phyloP scores from a whole-genome alignment of 495 filamentous ascomycete genomes.

The Podospora bellae-mahoneyi region DNA sequence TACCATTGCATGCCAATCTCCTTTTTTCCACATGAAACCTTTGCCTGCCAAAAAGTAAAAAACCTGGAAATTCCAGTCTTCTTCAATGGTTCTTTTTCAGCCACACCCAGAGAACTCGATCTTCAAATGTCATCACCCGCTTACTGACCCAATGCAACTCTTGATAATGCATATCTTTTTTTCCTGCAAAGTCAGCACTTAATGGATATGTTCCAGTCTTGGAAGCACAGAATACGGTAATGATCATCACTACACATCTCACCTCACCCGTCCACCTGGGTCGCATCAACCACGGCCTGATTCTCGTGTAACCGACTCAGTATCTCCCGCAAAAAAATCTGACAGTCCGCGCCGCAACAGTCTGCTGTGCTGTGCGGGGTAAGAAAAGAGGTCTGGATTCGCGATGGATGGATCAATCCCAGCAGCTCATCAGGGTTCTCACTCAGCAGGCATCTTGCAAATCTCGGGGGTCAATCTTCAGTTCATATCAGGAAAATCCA shows the following conservation, averaged over 20 bases:
- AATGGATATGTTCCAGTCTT: background rate
- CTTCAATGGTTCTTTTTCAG: background rate
- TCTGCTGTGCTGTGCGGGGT: background rate
- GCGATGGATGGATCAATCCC: background rate
- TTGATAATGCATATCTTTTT: background rate
- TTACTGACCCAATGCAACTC: no score
- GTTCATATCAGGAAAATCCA: background rate
- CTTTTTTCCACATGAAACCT: background rate
- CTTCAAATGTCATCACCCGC: background rate
- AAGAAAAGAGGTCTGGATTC: background rate
- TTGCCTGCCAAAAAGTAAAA: background rate
- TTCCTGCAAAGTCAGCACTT: background rate
- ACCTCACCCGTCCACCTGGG: background rate
- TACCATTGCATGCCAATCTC: background rate
- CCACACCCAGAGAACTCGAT: background rate
- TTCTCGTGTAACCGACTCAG: background rate
- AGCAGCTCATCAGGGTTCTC: background rate
- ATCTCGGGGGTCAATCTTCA: background rate
- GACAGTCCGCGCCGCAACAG: background rate
- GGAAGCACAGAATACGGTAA: background rate
- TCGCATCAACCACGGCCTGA: no score
- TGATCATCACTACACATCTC: background rate
- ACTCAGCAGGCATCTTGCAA: background rate
- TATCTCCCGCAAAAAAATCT: background rate
- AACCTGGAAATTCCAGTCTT: background rate